phyloP scores from a whole-genome alignment of 495 filamentous ascomycete species.

The Letharia lupina region DNA sequence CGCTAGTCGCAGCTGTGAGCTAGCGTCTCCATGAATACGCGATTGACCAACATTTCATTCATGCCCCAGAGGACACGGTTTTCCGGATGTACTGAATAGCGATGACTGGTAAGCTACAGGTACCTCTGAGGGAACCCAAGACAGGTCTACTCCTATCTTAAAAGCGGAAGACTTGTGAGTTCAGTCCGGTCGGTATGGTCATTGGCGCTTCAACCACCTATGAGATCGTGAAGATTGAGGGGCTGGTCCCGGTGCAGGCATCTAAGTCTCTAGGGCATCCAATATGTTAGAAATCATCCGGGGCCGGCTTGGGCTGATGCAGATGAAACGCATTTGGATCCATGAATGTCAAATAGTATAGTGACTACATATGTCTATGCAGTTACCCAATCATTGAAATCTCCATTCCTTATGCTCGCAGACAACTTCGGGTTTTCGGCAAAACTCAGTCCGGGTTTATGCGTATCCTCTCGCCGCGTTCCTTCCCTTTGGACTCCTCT shows the following conservation, averaged over 20 bases:
- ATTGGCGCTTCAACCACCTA: background rate
- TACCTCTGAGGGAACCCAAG: background rate
- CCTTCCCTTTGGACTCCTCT: slow-evolving; percentile 17
- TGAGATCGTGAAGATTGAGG: background rate
- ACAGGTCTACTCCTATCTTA: background rate
- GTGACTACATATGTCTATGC: background rate
- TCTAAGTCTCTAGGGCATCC: background rate
- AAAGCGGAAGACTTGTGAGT: background rate
- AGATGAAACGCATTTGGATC: background rate
- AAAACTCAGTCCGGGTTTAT: background rate
- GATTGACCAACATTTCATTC: too few relatives aligned
- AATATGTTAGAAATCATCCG: background rate
- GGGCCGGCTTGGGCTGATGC: background rate
- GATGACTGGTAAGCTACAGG: background rate
- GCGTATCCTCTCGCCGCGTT: slow-evolving; percentile 11
- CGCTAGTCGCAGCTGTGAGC: background rate
- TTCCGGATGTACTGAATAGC: too few relatives aligned
- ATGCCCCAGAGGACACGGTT: too few relatives aligned
- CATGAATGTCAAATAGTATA: background rate
- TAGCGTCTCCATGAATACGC: background rate
- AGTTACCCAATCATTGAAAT: background rate
- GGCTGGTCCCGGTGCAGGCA: background rate
- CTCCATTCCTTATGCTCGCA: background rate
- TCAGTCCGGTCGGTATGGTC: background rate
- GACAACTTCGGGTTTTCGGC: background rate